Evolutionary conservation across 331 rosid genomes (phyloP).

Genomic region (Erythrophleum ivorense): DNA sequence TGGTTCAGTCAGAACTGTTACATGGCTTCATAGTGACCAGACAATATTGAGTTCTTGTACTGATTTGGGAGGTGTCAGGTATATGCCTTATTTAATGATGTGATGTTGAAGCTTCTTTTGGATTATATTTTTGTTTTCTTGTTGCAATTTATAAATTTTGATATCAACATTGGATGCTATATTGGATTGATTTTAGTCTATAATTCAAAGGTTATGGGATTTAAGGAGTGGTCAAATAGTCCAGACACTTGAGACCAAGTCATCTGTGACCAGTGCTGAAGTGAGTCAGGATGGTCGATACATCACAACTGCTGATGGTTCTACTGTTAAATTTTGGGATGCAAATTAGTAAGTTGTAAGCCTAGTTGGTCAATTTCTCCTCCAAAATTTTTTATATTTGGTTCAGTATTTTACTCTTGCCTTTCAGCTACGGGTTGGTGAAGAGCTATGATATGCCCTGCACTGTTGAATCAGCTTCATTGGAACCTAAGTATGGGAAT

Average conservation of each 20-base stretch:
- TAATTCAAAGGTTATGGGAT: conserved; percentile 85
- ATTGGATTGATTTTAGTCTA: conserved; percentile 35
- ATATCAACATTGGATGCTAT: conserved; percentile 14
- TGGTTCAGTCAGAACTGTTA: conserved; percentile 92
- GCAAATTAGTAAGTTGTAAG: conserved; percentile 77
- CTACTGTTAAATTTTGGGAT: conserved; percentile 97
- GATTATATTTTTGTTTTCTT: conserved; percentile 18
- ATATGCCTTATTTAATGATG: conserved; percentile 18
- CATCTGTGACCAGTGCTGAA: conserved; percentile 96
- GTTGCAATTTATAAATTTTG: neutral
- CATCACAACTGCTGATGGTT: conserved; percentile 95
- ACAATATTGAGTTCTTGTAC: conserved; percentile 96
- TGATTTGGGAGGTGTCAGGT: conserved; percentile 98
- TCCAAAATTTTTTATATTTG: neutral
- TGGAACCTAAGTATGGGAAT: conserved; percentile 94
- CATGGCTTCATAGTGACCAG: conserved; percentile 98
- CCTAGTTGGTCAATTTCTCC: neutral
- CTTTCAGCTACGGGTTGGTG: conserved; percentile 81
- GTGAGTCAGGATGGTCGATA: conserved; percentile 99
- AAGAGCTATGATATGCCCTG: conserved; percentile 98
- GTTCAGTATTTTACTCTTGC: conserved; percentile 25
- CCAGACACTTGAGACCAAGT: conserved; percentile 89
- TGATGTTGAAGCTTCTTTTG: conserved; percentile 18
- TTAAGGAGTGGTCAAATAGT: conserved; percentile 90
- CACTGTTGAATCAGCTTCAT: conserved; percentile 87